A percentile compares a stretch with the other conserved stretches of the same genome.
Evolutionary conservation across 495 filamentous ascomycete species (phyloP).

Genomic region (Penicillium flavigenum): DNA sequence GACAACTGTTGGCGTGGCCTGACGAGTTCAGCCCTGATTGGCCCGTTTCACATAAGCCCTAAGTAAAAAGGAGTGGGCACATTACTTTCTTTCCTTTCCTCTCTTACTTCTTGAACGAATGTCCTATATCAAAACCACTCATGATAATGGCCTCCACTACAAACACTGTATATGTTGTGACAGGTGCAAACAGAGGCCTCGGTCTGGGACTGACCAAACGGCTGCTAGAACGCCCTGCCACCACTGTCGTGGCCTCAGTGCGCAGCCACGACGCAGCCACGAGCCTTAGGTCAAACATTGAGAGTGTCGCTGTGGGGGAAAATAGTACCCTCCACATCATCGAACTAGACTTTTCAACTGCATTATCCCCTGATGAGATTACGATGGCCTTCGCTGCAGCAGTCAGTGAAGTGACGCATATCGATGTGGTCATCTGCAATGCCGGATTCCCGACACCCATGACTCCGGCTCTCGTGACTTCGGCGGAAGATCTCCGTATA

Average conservation of each 20-base stretch:
- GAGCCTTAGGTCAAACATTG: constrained; percentile 15
- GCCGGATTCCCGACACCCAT: constrained; percentile 36
- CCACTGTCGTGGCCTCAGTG: constrained; percentile 47
- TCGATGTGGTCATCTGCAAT: constrained; percentile 55
- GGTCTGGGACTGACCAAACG: constrained; percentile 42
- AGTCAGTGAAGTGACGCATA: constrained; percentile 20
- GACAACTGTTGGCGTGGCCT: background rate
- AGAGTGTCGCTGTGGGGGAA: constrained; percentile 23
- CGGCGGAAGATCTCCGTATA: constrained; percentile 26
- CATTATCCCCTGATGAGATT: constrained; percentile 16
- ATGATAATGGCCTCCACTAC: background rate
- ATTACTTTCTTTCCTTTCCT: background rate
- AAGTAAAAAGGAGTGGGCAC: background rate
- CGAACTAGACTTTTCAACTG: constrained; percentile 39
- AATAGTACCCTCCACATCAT: constrained; percentile 42
- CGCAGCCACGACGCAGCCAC: constrained; percentile 33
- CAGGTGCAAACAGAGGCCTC: constrained; percentile 49
- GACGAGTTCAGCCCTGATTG: background rate
- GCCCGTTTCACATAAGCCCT: background rate
- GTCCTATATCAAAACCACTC: background rate
- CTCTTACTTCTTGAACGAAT: background rate
- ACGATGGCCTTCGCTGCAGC: background rate
- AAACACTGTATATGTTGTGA: constrained; percentile 22
- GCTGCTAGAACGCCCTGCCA: constrained; percentile 43
- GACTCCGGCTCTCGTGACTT: constrained; percentile 17